phyloP scores from a whole-genome alignment of 2,329 filamentous ascomycete genomes.

The Alternaria viburni region DNA sequence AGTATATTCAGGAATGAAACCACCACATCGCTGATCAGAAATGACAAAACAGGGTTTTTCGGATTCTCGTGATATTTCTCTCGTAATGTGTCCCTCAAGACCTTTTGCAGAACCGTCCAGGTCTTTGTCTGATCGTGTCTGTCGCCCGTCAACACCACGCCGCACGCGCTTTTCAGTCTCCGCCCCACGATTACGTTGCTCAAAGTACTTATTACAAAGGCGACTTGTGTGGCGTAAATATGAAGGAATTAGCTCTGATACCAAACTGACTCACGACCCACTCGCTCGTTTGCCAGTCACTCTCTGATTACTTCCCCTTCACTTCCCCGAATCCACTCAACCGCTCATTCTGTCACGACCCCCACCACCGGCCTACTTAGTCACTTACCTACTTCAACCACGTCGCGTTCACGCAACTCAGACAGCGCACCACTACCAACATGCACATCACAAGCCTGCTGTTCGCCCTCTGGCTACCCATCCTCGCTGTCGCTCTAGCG shows the following conservation, averaged over 20 bases:
- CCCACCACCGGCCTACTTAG: background rate
- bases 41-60: background rate
- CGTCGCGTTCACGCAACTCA: background rate
- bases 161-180: background rate
- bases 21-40: background rate
- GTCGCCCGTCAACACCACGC: background rate
- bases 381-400: background rate
- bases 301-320: background rate
- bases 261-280: background rate
- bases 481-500: background rate
- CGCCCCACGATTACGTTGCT: background rate
- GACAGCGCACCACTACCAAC: background rate
- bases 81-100: background rate
- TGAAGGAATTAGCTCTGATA: background rate
- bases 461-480: background rate
- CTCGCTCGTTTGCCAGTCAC: background rate
- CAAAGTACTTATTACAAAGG: background rate
- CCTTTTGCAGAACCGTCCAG: background rate
- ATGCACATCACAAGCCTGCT: background rate
- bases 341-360: background rate
- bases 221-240: background rate
- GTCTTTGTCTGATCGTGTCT: background rate
- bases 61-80: background rate
- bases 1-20: slow-evolving; percentile 51
- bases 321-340: background rate